Base-by-base conservation (phyloP, 768 basidiomycete genomes). In the Sarcomyxa edulis region DNA sequence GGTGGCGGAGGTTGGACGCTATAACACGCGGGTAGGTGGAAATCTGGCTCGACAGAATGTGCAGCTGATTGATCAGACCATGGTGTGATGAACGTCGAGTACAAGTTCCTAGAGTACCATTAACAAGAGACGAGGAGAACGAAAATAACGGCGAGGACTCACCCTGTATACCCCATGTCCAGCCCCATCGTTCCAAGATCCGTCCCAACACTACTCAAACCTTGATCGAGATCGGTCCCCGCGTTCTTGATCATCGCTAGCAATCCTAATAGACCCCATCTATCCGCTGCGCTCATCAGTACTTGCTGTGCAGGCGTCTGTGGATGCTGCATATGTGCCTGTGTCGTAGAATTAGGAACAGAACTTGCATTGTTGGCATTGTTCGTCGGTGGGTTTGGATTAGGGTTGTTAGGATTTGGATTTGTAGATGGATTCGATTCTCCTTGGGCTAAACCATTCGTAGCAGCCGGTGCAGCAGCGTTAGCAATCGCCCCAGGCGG, bases 291-390 rank as follows among this genome's bases (percentile, higher is more conserved):
- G 45, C 83, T 87, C 48, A 88, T 78, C 28, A 96, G 74, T 11
- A 98, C 78, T 62, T 98, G 94, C 57, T 96, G 89, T 31, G 91
- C 90, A 2, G 94, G 92, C 30, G 89, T 90, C 57, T 89, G 85
- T 43, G 89, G 84, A 60, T 74, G 74, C 45, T 70, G 76, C 51
- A 60, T 67, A 27, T 55, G 42, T 34, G 62, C 64, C 29, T 64
- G 52, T 50, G 58, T 54, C 41, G 66, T 53, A 23, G 49, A 54
- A 34, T 54, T 37, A 43, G 53, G 61, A 26, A 63, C 33, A 47
- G 65, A 42, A 11, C 56, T 47, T 31, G 60, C 51, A 22, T 42
- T 41, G 27, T 45, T 34, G n/a, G 43, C 38, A 26, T 41, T 36
- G 12, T 47, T 41, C 29, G 43, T 35, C 6, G 37, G 36, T 7